phyloP scores from a whole-genome alignment of 2,329 filamentous ascomycete species.

The Sporothrix brasiliensis region DNA sequence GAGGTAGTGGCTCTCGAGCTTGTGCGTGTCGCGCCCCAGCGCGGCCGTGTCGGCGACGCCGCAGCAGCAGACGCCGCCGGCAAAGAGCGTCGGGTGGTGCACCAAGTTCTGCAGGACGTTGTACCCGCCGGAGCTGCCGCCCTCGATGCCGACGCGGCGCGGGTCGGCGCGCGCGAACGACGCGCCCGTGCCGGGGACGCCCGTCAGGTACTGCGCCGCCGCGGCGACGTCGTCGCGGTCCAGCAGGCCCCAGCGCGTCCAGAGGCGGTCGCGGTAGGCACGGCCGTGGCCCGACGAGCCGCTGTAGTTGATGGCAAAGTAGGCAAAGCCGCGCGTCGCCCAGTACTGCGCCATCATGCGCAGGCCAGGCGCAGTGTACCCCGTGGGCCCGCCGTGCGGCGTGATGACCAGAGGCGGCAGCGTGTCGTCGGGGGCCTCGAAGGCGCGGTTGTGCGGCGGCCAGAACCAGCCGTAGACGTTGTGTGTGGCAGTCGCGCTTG shows the following conservation, averaged over 20 bases:
- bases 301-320: constrained; percentile 55
- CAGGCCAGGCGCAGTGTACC: constrained; percentile 49
- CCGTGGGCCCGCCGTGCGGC: constrained; percentile 57
- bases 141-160: constrained; percentile 38
- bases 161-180: constrained; percentile 5
- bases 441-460: constrained; percentile 53
- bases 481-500: neutral
- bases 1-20: constrained; percentile 60
- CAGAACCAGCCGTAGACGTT: constrained; percentile 53
- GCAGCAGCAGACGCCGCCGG: constrained; percentile 54
- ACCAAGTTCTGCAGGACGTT: constrained; percentile 54
- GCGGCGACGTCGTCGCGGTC: constrained; percentile 56
- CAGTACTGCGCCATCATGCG: constrained; percentile 54
- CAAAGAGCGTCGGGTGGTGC: constrained; percentile 51
- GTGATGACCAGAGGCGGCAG: constrained; percentile 55
- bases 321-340: constrained; percentile 58
- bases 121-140: constrained; percentile 58
- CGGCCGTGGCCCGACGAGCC: constrained; percentile 57
- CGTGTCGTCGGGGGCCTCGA: constrained; percentile 43
- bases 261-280: constrained; percentile 53
- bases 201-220: constrained; percentile 49
- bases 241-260: constrained; percentile 54
- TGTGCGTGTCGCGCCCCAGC: constrained; percentile 55
- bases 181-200: constrained; percentile 34
- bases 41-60: constrained; percentile 56